Evolutionary conservation across 1,139 yeast genomes (phyloP), one percentile per base, ranked within the genome.

Genomic region (Candida glucosophila): DNA sequence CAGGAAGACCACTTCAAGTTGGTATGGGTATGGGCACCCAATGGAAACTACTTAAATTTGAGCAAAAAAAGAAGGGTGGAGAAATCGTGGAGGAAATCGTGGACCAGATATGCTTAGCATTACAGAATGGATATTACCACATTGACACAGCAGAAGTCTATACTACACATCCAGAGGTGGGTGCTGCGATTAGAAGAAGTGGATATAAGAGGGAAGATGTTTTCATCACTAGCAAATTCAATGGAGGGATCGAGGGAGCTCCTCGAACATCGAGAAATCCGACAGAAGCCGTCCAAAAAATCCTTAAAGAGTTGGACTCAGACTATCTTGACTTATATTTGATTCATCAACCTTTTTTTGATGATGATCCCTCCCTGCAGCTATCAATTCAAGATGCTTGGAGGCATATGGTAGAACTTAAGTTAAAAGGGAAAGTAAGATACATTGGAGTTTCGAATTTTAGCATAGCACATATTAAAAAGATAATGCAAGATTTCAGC

Each of bases 291-390:
- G 23, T 21, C 34, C 34, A 46, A 20, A 46, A 44, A 12, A 54
- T 62, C 5, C 49, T 47, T 37, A 60, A 17, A 40, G 48, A 48
- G 14, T 41, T 61, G 29, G 46, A 52, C 7, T 37, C 58, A 9
- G 67, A 60, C 10, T 61, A 69, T 37, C 58, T 67, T 29, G 77
- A 72, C 42, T 51, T 69, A 36, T 71, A 64, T 41, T 48, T 70
- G 40, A 46, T 72, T 14, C 43, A 38, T 20, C 36, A 31, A 13
- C 43, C 43, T 4, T 37, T 36, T 17, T 29, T 34, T 19, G 24
- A 26, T 6, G 21, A 20, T 5, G 30, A 25, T 31, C 34, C 9
- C 21, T 27, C 30, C 26, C 30, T 29, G 17, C 26, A 28, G 8
- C 22, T 8, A 25, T 41, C 39, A 21, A 29, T 49, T 12, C 54